Base-by-base conservation (phyloP, 768 basidiomycete species). In the Suillus tomentosus region DNA sequence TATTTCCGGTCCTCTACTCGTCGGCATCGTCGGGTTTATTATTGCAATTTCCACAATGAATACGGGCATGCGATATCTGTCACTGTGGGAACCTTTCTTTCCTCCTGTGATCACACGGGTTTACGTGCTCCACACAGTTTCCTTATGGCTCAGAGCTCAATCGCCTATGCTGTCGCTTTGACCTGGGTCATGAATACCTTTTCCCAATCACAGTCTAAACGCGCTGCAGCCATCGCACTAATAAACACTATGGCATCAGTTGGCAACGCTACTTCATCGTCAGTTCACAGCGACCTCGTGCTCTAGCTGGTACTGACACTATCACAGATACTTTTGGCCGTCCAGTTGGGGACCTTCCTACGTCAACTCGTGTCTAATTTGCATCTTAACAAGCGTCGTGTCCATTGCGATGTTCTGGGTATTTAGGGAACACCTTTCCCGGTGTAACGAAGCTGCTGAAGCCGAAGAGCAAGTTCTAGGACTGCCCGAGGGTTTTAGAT, bases 221-320 rank as follows among this genome's bases (percentile, higher is more conserved):
- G 94, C 7, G 91, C 93, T 10, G 88, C 94, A 22, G 89, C 88
- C 15, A 79, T 96, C 50, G 94, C 92, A 1, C 74, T 91, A 60
- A 85, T 94, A 70, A 94, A 94, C 73, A 85, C 89, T 34, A 84
- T 92, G 69, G 88, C 87, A 15, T 87, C 92, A 69, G 79, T 91
- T 10, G 94, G 94, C 0, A 94, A 94, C 76, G 81, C 96, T 37
- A 78, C 86, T 50, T 91, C 93, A 65, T 87, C 91, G 80, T 94
- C 79, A 78, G 86, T 85, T 31, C 69, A 64, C 17, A 17, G 15
- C 62, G 13, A n/a, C 36, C 58, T 66, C 58, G 42, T 27, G 31
- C 54, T 37, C 27, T 24, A 43, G 24, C 5, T 13, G 39, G 8
- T 14, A 51, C 54, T 24, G 11, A 34, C 17, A 2, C 39, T 3